Conservation (phyloP, 2,329 filamentous ascomycete genomes). For the Xylariaceae sp. region DNA sequence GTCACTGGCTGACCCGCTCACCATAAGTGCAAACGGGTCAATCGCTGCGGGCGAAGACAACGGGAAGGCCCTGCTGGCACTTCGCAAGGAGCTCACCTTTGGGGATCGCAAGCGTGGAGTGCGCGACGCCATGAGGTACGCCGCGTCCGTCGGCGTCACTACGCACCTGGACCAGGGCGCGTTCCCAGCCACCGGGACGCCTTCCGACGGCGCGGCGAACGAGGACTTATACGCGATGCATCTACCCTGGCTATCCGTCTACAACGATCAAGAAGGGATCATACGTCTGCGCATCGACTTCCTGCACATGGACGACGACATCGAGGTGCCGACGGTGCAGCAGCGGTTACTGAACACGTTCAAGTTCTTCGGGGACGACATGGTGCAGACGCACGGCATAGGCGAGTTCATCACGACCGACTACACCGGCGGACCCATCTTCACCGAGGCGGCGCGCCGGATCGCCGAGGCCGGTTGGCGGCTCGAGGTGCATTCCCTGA, state of each 20-base stretch:
- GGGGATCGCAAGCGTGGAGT: slow-evolving; percentile 22
- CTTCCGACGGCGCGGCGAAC: slow-evolving; percentile 22
- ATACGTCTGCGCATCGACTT: slow-evolving; percentile 27
- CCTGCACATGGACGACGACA: slow-evolving; percentile 22
- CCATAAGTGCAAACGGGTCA: slow-evolving; percentile 17
- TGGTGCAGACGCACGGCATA: slow-evolving; percentile 27
- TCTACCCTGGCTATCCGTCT: slow-evolving; percentile 24
- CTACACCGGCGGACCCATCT: slow-evolving; percentile 24
- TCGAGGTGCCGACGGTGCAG: slow-evolving; percentile 15
- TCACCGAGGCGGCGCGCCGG: slow-evolving; percentile 20
- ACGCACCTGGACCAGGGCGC: slow-evolving; percentile 29
- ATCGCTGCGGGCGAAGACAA: slow-evolving; percentile 22
- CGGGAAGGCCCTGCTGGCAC: slow-evolving; percentile 23
- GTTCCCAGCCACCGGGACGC: slow-evolving; percentile 22
- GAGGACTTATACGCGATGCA: slow-evolving; percentile 26
- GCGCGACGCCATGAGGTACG: slow-evolving; percentile 26
- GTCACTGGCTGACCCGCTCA: slow-evolving; percentile 7
- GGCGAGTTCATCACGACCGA: slow-evolving; percentile 26
- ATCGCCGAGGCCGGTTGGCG: slow-evolving; percentile 26
- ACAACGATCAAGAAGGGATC: slow-evolving; percentile 13
- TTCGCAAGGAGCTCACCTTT: slow-evolving; percentile 20
- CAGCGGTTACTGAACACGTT: slow-evolving; percentile 25
- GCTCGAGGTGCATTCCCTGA: slow-evolving; percentile 27
- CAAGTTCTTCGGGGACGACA: slow-evolving; percentile 25
- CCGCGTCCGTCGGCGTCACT: slow-evolving; percentile 24